Conservation (phyloP, 2,329 filamentous ascomycete genomes). For the Penicillium occitanis region DNA sequence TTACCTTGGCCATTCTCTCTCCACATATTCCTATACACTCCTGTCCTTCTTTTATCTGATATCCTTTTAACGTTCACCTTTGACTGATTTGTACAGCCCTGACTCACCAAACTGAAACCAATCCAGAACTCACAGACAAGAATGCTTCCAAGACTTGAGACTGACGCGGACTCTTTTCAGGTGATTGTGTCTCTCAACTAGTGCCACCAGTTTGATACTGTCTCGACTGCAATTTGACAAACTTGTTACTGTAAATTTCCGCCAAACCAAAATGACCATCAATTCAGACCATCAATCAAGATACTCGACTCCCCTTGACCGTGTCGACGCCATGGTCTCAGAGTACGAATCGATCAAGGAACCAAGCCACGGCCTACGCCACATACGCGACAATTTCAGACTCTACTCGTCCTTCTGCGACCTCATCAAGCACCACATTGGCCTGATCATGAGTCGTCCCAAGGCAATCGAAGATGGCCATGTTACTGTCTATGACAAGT, state of each 20-base stretch:
- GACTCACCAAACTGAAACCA: not conserved
- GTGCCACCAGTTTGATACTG: not conserved
- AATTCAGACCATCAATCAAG: not conserved
- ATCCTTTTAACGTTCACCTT: not conserved
- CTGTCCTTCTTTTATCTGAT: not conserved
- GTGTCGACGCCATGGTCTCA: constrained; percentile 30
- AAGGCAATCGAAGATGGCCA: constrained; percentile 36
- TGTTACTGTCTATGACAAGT: constrained; percentile 43
- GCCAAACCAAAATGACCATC: not conserved
- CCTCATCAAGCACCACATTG: constrained; percentile 37
- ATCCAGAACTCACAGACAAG: not conserved
- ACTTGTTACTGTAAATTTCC: not conserved
- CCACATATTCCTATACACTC: not conserved
- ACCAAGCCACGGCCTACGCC: constrained; percentile 32
- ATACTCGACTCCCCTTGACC: constrained; percentile 17
- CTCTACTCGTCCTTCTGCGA: constrained; percentile 31
- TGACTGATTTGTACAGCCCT: not conserved
- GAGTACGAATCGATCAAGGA: constrained; percentile 29
- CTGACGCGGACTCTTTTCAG: not conserved
- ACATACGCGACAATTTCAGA: constrained; percentile 31
- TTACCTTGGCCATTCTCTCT: not conserved
- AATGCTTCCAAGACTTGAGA: not conserved
- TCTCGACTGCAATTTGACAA: not conserved
- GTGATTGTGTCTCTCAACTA: not conserved
- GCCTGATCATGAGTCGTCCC: constrained; percentile 38